A percentile compares a stretch with the other conserved stretches of the same genome.
These are phyloP conservation scores for Colletotrichum noveboracense DNA, from an alignment of 2,329 filamentous ascomycete species.

Conservation along the genomic window DNA sequence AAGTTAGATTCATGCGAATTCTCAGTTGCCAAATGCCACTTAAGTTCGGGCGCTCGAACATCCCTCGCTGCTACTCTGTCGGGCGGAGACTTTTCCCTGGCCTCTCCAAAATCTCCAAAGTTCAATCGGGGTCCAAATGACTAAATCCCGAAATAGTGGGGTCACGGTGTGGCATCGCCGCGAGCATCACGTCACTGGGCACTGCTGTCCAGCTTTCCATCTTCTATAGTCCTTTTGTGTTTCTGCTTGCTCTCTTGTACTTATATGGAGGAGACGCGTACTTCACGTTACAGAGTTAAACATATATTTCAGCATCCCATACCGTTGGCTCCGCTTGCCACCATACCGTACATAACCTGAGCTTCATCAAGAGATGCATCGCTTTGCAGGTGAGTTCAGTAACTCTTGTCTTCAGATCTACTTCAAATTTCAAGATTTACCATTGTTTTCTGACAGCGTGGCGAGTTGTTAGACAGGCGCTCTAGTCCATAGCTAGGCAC, in stretches of 20 bases:
- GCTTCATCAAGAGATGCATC: background rate
- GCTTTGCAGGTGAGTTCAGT: background rate
- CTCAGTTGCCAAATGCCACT: background rate
- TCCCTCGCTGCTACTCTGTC: background rate
- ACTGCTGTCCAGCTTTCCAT: background rate
- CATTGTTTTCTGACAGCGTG: background rate
- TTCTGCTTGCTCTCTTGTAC: background rate
- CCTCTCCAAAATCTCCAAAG: background rate
- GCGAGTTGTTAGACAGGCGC: background rate
- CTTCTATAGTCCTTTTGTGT: background rate
- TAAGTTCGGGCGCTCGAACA: background rate
- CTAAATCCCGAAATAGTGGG: background rate
- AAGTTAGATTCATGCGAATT: background rate
- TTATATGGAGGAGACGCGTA: background rate
- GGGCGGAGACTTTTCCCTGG: background rate
- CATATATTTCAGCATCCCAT: background rate
- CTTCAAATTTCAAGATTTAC: fast-evolving
- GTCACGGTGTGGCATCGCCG: background rate
- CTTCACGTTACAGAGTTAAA: fast-evolving
- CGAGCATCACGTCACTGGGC: background rate
- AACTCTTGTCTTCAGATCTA: background rate
- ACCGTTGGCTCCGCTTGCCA: background rate
- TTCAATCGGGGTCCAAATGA: background rate
- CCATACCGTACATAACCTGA: background rate
- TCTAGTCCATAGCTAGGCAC: background rate